phyloP scores from a whole-genome alignment of 257 asterid species.

The Nemophila menziesii region DNA sequence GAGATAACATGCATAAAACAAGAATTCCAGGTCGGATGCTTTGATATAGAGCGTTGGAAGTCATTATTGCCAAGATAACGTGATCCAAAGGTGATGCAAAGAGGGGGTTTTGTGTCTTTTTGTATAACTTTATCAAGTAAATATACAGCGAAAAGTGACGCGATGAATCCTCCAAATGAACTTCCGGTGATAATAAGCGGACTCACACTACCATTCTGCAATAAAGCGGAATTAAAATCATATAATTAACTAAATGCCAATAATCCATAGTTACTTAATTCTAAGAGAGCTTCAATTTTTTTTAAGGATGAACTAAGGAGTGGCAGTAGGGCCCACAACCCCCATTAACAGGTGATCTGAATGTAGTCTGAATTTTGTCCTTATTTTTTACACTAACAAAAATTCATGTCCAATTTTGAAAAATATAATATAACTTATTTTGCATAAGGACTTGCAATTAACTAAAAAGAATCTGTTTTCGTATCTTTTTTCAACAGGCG shows the following conservation, averaged over 20 bases:
- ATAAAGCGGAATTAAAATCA: constrained; percentile 6
- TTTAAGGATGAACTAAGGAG: too few relatives aligned
- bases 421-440: too few relatives aligned
- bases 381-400: too few relatives aligned
- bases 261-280: too few relatives aligned
- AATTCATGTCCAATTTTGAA: too few relatives aligned
- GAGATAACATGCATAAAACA: constrained; percentile 20
- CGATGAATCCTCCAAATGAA: constrained; percentile 21
- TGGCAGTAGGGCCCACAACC: too few relatives aligned
- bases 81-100: constrained; percentile 27
- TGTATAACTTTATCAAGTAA: constrained; percentile 12
- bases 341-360: too few relatives aligned
- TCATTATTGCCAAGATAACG: constrained; percentile 18
- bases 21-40: constrained; percentile 18
- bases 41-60: constrained; percentile 17
- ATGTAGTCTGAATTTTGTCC: too few relatives aligned
- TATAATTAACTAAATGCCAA: background rate
- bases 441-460: too few relatives aligned
- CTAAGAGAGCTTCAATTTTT: too few relatives aligned
- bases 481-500: too few relatives aligned
- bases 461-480: too few relatives aligned
- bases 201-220: constrained; percentile 13
- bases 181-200: constrained; percentile 21
- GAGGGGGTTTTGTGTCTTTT: constrained; percentile 11
- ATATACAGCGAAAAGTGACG: constrained; percentile 26